Conservation (phyloP, 225 moss, liverwort and hornwort genomes). For the Pseudisothecium myosuroides region DNA sequence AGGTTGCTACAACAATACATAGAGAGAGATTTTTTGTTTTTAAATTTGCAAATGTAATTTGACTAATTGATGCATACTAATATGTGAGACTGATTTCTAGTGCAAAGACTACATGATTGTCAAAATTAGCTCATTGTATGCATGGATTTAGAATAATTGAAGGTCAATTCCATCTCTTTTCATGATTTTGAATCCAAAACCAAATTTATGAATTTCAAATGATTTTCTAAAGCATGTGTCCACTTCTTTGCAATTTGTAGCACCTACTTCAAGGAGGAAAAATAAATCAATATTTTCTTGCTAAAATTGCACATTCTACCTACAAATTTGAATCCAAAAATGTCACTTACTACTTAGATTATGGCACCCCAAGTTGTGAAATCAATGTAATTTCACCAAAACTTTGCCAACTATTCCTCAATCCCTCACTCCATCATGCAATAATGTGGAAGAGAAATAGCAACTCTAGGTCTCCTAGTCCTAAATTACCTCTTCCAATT, state of each 20-base stretch:
- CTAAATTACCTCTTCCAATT: no score
- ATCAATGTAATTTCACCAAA: background rate
- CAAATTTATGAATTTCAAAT: background rate
- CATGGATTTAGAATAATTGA: accelerated
- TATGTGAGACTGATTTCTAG: accelerated
- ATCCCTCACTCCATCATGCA: background rate
- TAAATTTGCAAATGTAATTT: background rate
- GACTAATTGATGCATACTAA: accelerated
- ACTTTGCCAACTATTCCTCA: background rate
- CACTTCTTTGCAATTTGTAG: background rate
- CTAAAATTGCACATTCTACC: background rate
- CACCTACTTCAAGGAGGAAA: background rate
- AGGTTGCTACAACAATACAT: no score
- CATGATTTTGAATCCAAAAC: accelerated
- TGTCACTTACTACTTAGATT: background rate
- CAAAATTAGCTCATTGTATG: accelerated
- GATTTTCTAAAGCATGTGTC: background rate
- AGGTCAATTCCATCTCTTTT: background rate
- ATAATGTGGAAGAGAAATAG: background rate
- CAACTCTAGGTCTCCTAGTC: background rate
- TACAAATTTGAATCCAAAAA: background rate
- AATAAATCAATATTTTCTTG: background rate
- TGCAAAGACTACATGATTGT: accelerated
- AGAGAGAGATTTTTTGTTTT: no score
- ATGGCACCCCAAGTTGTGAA: background rate